phyloP scores from a whole-genome alignment of 169 alveolate genomes.

The Plasmodium vinckei region DNA sequence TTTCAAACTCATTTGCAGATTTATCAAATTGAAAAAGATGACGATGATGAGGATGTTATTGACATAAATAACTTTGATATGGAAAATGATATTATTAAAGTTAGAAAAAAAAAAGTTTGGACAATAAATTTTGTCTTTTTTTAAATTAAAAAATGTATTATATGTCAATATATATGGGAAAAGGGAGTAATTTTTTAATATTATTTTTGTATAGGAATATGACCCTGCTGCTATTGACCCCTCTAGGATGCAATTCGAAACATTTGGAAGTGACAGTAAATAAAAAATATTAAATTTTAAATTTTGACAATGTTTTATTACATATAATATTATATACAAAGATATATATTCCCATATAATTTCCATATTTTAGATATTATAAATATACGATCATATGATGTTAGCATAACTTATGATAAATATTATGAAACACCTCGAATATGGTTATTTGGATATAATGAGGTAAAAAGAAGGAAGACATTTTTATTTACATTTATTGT shows the following conservation, averaged over 20 bases:
- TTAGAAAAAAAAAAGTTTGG: slow-evolving; percentile 1
- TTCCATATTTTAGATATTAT: slow-evolving; percentile 14
- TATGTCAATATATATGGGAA: slow-evolving; percentile 3
- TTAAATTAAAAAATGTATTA: background rate
- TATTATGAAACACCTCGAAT: slow-evolving; percentile 90
- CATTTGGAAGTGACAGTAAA: slow-evolving; percentile 16
- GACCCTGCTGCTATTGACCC: slow-evolving; percentile 66
- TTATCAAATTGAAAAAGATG: slow-evolving; percentile 3
- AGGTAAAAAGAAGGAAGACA: background rate
- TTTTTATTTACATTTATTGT: background rate
- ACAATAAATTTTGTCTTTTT: background rate
- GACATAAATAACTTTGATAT: slow-evolving; percentile 59
- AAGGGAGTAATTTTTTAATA: slow-evolving; percentile 5
- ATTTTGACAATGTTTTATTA: background rate
- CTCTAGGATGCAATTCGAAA: slow-evolving; percentile 24
- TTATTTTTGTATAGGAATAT: slow-evolving; percentile 44
- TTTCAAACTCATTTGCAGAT: background rate
- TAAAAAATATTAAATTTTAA: slow-evolving; percentile 29
- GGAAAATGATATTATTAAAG: slow-evolving; percentile 35
- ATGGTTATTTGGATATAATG: slow-evolving; percentile 91
- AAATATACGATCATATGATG: slow-evolving; percentile 79
- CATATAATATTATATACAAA: slow-evolving; percentile 2
- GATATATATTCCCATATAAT: background rate
- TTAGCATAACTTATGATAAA: slow-evolving; percentile 81
- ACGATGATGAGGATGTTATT: slow-evolving; percentile 57